Base-by-base conservation (phyloP, 2,329 filamentous ascomycete species). In the Cercospora brassicicola region DNA sequence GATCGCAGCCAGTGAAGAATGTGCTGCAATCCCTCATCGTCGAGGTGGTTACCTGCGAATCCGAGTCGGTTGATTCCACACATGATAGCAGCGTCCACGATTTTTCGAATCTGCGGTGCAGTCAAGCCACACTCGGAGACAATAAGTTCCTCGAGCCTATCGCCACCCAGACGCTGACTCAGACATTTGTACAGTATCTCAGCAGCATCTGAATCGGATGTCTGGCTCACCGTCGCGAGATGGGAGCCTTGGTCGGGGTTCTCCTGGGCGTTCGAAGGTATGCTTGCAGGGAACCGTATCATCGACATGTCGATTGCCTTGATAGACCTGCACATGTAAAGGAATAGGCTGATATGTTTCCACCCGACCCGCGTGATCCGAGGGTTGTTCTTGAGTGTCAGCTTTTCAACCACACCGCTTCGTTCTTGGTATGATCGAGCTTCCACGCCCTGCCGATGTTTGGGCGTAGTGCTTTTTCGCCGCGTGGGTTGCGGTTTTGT, bases 321-420 rank as follows among this genome's bases (percentile, higher is more conserved):
- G 65, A 99, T 84, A 0, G 93, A 93, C 69, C 89, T 90, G 74
- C 92, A 97, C 83, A 97, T 90, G 80, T 97, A 92, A 62, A 97
- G 85, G 77, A 98, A 99, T 6, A 97, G 83, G 48, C 90, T 91
- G 66, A 98, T 89, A 77, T 98, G 89, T 75, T 90, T 93, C 95
- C 95, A 99, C 15, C 94, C 95, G 71, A 96, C 91, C 0, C 85
- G 84, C 0, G 92, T 91, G 68, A 98, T 90, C 75, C 93, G 94
- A 1, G 84, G 81, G 77, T 98, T 98, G 80, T 96, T 93, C 81
- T 96, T 97, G 51, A 99, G 81, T 1, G 92, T 91, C 6, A 99
- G 82, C 69, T 93, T 91, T 81, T 97, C 93, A 4, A 98, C 88
- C 1, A 96, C 88, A 15, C 93, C 93, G 59, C 88, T 87, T 62